phyloP scores from a whole-genome alignment of 306 rosid genomes.

The Gastrolobium bilobum region DNA sequence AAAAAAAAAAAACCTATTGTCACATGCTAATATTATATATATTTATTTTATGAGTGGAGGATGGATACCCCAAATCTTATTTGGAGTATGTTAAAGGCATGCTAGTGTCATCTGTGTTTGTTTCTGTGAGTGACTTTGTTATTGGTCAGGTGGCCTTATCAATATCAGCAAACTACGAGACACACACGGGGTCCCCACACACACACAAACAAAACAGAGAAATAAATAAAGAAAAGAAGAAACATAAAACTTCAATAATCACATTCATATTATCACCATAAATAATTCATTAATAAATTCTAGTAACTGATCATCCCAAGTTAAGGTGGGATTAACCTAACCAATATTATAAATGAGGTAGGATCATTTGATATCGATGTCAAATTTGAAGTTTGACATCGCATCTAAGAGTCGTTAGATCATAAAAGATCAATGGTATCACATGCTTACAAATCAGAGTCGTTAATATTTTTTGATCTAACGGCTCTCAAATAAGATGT shows the following conservation, averaged over 20 bases:
- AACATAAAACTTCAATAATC: neutral
- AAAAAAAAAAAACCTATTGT: too few relatives aligned
- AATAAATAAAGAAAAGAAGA: too few relatives aligned
- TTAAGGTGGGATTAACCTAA: conserved; percentile 35
- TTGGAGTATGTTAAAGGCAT: neutral
- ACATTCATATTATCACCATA: neutral
- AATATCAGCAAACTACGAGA: neutral
- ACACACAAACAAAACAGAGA: neutral
- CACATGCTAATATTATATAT: too few relatives aligned
- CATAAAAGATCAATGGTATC: too few relatives aligned
- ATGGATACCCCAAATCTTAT: neutral
- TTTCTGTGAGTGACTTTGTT: neutral
- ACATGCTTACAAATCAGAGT: too few relatives aligned
- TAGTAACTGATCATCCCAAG: neutral
- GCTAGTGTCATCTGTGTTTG: neutral
- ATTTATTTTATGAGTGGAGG: too few relatives aligned
- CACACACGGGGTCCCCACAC: conserved; percentile 36
- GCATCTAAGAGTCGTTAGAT: too few relatives aligned
- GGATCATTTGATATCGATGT: too few relatives aligned
- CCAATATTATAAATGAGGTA: conserved; percentile 38
- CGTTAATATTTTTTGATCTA: too few relatives aligned
- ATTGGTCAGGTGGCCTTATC: conserved; percentile 29
- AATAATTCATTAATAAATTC: neutral
- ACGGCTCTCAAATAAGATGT: too few relatives aligned
- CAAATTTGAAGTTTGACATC: too few relatives aligned